Evolutionary conservation across 257 asterid genomes (phyloP), one percentile per base, ranked within the genome.

Genomic region (Fraxinus cuspidata): DNA sequence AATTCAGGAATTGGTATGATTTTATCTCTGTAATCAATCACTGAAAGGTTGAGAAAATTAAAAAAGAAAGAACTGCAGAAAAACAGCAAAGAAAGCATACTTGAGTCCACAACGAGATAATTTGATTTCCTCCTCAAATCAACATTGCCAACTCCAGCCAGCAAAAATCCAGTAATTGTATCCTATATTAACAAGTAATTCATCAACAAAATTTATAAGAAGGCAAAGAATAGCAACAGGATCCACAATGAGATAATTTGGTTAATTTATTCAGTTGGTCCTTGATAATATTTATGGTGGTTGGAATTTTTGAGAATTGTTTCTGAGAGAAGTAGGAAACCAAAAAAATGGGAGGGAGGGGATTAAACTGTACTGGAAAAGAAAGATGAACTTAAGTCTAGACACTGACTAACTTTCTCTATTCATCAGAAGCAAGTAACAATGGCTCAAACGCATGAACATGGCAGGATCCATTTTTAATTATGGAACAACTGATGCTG

Each of bases 101-200:
- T 94, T 77, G 97, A 91, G 84, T 92, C 97, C 80, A 94, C 98
- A 38, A 92, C 86, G 81, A 94, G 96, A 86, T 94, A 94, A 80
- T 94, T 94, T 49, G 97, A 92, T 40, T 90, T 94, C 88, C 96
- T 92, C 91, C 98, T 92, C 86, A 90, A 77, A 86, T 94, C 98
- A 77, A 94, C 98, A 85, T 94, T 92, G 77, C 98, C 98, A 85
- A 94, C 98, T 85, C 97, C 98, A 79, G 98, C 98, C 73, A 94
- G 90, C 84, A 94, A 85, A 84, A 92, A 94, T 56, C 98, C 98
- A 16, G 97, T 91, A 73, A 94, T 86, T 0, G 98, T 94, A 83
- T 94, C 97, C 98, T 94, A 77, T 80, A 88, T 69, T 42, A 73
- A 77, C 75, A 76, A 75, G 64, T 51, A 68, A 63, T 68, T 25